Evolutionary conservation across 257 asterid genomes (phyloP), one percentile per base, ranked within the genome.

Genomic region (Nicotiana tabacum): DNA sequence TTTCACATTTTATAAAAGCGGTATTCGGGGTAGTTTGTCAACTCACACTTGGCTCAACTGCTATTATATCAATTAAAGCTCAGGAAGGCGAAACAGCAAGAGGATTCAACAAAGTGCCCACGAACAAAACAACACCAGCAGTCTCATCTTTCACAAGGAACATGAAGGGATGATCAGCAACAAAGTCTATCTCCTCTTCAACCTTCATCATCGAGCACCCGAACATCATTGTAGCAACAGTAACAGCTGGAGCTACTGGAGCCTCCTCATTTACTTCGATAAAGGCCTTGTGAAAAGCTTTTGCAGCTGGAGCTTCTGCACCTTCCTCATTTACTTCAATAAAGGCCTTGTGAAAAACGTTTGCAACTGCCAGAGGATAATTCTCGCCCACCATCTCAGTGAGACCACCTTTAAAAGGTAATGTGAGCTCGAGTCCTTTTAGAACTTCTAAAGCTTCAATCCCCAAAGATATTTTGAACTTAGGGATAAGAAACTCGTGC

Each of bases 401-500:
- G 64, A 85, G 85, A 12, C 83, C 90, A 6, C 56, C 86, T n/a
- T 77, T 68, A 33, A 18, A 84, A 68, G 55, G 17, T 9, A 35
- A 35, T 77, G 77, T 84, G 85, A 60, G 88, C 86, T 27, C 29
- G 0, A 67, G 53, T 33, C 16, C 76, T 24, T 33, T 67, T 67
- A 68, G 76, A 32, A 66, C 51, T 53, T n/a, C 18, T 64, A 87
- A 81, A 81, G 91, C 91, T 83, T 88, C 89, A 55, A 88, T 83
- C 10, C 84, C 87, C 21, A 88, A 86, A 10, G 84, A 65, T 18
- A 88, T 66, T 83, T 83, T 84, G 77, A 86, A 33, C 29, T 89
- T 89, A 21, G 90, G 88, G 39, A 89, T 66, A 27, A 46, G 82
- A 82, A 87, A 87, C 43, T 83, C 4, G 24, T 66, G 81, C 39